Evolutionary conservation across 306 rosid genomes (phyloP), one percentile per base, ranked within the genome.

Genomic region (Sindora glabra): DNA sequence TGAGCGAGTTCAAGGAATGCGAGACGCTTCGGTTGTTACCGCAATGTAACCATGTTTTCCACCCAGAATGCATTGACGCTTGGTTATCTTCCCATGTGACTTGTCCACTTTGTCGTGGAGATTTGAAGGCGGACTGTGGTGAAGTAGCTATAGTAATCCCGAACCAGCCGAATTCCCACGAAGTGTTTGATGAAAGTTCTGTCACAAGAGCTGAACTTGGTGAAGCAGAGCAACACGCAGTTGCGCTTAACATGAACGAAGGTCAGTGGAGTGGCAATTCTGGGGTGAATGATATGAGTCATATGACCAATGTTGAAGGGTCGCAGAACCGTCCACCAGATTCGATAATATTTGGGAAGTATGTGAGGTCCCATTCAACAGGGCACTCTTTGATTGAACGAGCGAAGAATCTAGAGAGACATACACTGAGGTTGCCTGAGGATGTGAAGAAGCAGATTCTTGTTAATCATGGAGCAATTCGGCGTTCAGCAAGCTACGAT

Each of bases 21-120:
- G 86, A 86, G 29, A 46, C 75, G 21, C 79, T 86, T n/a, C 78
- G 81, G 7, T 56, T 86, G 64, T 17, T 86, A 32, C 84, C 89
- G 1, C 64, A 44, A 47, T 86, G 94, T 48, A 39, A 69, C 17
- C 94, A 86, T 58, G 79, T 74, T 10, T 82, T 82, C 68, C 94
- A 86, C 49, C 58, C 71, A 0, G 14, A 11, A 0, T 82, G 94
- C 50, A 77, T 86, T 55, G 76, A 86, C 51, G 44, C 69, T 19
- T 86, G 86, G 94, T 32, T 86, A 3, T 57, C 67, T 0, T 65
- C 81, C n/a, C 86, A 72, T 33, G 56, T 52, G 30, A 86, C 94
- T 4, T 86, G 94, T 25, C 89, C 94, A 0, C 66, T 82, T 22
- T 86, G 89, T 39, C 73, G 89, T 2, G 49, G 77, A 2, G 41